A percentile compares a stretch with the other conserved stretches of the same genome.
phyloP scores from a whole-genome alignment of 1,284 basidiomycete genomes.

The Cutaneotrichosporon cavernicola region DNA sequence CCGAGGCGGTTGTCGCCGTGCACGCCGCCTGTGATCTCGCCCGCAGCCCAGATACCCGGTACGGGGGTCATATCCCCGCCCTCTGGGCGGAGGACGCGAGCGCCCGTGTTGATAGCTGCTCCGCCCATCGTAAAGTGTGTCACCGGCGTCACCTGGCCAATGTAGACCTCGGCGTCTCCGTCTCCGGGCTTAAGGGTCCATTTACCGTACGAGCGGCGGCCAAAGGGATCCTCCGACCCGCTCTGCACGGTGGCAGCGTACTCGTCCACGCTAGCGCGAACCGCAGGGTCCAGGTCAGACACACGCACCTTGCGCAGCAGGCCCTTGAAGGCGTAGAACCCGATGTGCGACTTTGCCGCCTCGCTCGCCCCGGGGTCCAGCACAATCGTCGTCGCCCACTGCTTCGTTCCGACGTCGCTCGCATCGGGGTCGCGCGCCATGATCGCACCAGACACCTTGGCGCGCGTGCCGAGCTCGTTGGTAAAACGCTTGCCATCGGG shows the following conservation, averaged over 20 bases:
- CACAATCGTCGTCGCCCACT: conserved; percentile 19
- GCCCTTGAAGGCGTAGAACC: conserved; percentile 24
- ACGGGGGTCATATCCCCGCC: neutral
- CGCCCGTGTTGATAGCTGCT: conserved; percentile 11
- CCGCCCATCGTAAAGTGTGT: conserved; percentile 26
- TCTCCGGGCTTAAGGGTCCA: conserved; percentile 16
- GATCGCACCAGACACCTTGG: conserved; percentile 8
- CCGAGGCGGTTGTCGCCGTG: conserved; percentile 26
- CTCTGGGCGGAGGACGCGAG: conserved; percentile 8
- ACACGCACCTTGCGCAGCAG: conserved; percentile 14
- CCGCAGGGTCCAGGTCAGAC: neutral
- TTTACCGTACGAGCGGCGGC: conserved; percentile 9
- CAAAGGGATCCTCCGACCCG: conserved; percentile 13
- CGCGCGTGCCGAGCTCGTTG: conserved; percentile 19
- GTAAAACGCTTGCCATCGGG: conserved; percentile 81
- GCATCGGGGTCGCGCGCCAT: conserved; percentile 5
- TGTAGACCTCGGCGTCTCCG: conserved; percentile 13
- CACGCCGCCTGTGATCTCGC: conserved; percentile 23
- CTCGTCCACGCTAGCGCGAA: conserved; percentile 7
- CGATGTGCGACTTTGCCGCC: conserved; percentile 16
- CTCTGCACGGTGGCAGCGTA: conserved; percentile 11
- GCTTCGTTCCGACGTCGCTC: neutral
- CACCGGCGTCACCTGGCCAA: conserved; percentile 20
- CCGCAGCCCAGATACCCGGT: conserved; percentile 16
- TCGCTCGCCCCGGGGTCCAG: conserved; percentile 20